phyloP scores from a whole-genome alignment of 2,329 filamentous ascomycete genomes.

The Colletotrichum sp. region DNA sequence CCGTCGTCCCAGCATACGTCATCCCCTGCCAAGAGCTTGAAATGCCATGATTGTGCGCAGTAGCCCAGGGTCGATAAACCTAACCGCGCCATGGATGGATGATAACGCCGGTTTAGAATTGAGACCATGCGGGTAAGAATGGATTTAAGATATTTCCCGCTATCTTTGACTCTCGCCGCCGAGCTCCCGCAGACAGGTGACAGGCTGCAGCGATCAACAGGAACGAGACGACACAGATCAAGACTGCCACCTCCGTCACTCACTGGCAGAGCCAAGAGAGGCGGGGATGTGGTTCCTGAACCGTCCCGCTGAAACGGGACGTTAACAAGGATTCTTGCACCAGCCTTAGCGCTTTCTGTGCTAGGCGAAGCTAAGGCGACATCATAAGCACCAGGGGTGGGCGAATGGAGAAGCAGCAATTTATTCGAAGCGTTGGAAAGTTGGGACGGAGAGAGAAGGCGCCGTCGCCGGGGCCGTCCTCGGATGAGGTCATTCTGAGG shows the following conservation, averaged over 20 bases:
- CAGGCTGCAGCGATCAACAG: background rate
- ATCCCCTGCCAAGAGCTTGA: background rate
- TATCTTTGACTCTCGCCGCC: background rate
- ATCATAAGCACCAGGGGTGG: background rate
- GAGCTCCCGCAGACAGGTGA: background rate
- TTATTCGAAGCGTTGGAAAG: conserved; percentile 21
- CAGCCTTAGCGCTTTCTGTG: background rate
- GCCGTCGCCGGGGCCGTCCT: background rate
- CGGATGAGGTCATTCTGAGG: conserved; percentile 9
- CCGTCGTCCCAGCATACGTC: background rate
- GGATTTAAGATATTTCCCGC: background rate
- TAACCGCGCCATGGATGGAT: background rate
- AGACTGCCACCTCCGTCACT: background rate
- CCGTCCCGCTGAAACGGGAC: conserved; percentile 18
- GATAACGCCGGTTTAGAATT: background rate
- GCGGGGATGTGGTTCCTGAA: conserved; percentile 12
- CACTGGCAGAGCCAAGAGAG: background rate
- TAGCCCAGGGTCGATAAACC: background rate
- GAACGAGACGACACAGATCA: background rate
- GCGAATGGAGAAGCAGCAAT: conserved; percentile 14
- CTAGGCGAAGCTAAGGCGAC: background rate
- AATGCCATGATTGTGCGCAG: background rate
- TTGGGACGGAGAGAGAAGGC: conserved; percentile 7
- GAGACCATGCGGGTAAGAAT: background rate
- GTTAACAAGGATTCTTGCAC: conserved; percentile 2